Evolutionary conservation across 495 filamentous ascomycete species (phyloP).

Genomic region (Hyaloscypha finlandica): DNA sequence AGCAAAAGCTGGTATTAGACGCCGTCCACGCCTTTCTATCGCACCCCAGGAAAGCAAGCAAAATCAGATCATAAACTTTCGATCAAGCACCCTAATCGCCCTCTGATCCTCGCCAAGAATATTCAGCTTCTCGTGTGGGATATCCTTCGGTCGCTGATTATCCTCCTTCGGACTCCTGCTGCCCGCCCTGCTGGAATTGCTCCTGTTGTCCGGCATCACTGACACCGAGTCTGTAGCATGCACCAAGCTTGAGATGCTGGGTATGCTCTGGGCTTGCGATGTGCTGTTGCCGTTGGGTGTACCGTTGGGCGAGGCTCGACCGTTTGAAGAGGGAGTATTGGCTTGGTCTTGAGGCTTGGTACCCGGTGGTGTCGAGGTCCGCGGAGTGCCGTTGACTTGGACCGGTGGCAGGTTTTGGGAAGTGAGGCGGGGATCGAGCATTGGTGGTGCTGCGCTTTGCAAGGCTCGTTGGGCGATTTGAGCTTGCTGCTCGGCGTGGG

Average conservation of each 20-base stretch:
- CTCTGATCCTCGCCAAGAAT: slow-evolving; percentile 65
- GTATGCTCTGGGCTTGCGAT: slow-evolving; percentile 36
- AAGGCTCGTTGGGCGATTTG: slow-evolving; percentile 28
- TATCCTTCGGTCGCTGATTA: slow-evolving; percentile 53
- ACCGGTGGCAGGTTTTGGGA: slow-evolving; percentile 18
- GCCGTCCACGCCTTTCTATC: no score
- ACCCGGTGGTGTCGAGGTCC: slow-evolving; percentile 20
- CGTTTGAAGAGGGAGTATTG: slow-evolving; percentile 29
- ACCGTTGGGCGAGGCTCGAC: slow-evolving; percentile 17
- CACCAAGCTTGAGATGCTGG: slow-evolving; percentile 38
- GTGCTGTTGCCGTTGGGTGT: slow-evolving; percentile 14
- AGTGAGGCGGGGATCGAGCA: slow-evolving; percentile 29
- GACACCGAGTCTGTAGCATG: slow-evolving; percentile 34
- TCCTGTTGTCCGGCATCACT: slow-evolving; percentile 39
- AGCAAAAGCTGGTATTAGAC: no score
- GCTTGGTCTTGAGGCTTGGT: slow-evolving; percentile 19
- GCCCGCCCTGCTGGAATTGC: slow-evolving; percentile 36
- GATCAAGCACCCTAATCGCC: slow-evolving; percentile 66
- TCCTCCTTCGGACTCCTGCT: slow-evolving; percentile 37
- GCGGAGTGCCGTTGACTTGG: slow-evolving; percentile 12
- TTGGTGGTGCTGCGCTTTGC: slow-evolving; percentile 19
- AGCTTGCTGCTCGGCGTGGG: slow-evolving; percentile 6
- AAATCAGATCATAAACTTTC: slow-evolving; percentile 39
- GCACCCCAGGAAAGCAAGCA: no score
- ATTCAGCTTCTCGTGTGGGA: slow-evolving; percentile 63